Evolutionary conservation across 202 grass and related monocot species (phyloP).

Genomic region (Setaria viridis): DNA sequence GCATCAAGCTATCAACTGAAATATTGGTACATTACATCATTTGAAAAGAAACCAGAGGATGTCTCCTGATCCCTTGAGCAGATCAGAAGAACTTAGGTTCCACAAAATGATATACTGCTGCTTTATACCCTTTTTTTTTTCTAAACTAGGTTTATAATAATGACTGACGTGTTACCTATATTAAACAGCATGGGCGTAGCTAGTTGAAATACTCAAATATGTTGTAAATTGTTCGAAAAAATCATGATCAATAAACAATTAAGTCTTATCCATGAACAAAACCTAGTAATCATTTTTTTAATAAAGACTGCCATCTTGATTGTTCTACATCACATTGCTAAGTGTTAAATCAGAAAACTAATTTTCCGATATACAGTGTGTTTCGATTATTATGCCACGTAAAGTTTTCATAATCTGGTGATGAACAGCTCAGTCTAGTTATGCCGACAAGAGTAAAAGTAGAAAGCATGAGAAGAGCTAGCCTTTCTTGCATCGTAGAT

Average conservation of each 20-base stretch:
- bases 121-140: background rate
- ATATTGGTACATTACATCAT: background rate
- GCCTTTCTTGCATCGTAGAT: background rate
- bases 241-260: background rate
- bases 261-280: too few relatives aligned
- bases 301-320: background rate
- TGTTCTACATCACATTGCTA: background rate
- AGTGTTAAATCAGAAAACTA: constrained; percentile 16
- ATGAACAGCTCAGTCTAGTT: background rate
- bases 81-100: background rate
- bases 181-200: constrained; percentile 6
- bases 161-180: background rate
- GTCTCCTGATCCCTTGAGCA: background rate
- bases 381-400: background rate
- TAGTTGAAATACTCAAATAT: constrained; percentile 7
- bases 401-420: background rate
- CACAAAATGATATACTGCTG: background rate
- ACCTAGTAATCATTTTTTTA: background rate
- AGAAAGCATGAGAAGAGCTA: background rate
- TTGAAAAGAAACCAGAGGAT: background rate
- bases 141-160: background rate
- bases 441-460: background rate
- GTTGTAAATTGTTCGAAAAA: background rate
- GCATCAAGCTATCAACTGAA: background rate
- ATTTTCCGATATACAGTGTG: background rate